Conservation (phyloP, 2,329 filamentous ascomycete genomes). For the Pseudogymnoascus sp. region DNA sequence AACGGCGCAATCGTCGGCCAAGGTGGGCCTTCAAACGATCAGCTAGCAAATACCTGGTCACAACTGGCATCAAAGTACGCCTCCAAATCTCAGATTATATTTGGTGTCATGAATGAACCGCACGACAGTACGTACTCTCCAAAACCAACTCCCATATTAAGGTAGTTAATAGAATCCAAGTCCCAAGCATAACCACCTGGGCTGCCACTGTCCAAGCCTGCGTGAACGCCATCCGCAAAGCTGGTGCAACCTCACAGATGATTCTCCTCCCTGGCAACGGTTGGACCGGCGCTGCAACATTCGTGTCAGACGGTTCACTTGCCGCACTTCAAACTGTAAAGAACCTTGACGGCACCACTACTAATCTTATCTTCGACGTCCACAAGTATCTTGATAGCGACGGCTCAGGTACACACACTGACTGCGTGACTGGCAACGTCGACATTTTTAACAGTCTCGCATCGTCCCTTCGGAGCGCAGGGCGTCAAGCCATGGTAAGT, state of each 20-base stretch:
- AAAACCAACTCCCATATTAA: slow-evolving; percentile 26
- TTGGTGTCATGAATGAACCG: slow-evolving; percentile 65
- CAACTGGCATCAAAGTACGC: slow-evolving; percentile 52
- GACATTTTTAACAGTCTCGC: slow-evolving; percentile 40
- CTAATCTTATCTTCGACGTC: slow-evolving; percentile 49
- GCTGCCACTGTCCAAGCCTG: slow-evolving; percentile 51
- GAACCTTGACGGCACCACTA: slow-evolving; percentile 50
- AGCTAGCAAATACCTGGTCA: slow-evolving; percentile 51
- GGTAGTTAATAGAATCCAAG: slow-evolving; percentile 24
- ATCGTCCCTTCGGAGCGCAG: slow-evolving; percentile 38
- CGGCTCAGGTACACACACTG: slow-evolving; percentile 43
- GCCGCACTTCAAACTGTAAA: slow-evolving; percentile 44
- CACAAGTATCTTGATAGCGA: slow-evolving; percentile 54
- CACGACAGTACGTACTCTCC: slow-evolving; percentile 35
- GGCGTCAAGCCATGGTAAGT: slow-evolving; percentile 41
- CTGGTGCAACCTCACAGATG: slow-evolving; percentile 54
- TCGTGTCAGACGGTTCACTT: slow-evolving; percentile 42
- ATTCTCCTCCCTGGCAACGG: slow-evolving; percentile 58
- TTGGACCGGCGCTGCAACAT: slow-evolving; percentile 43
- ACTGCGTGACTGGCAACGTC: slow-evolving; percentile 47
- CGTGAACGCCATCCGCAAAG: slow-evolving; percentile 56
- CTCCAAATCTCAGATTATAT: slow-evolving; percentile 44
- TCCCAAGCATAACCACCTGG: slow-evolving; percentile 47
- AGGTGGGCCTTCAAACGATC: slow-evolving; percentile 50
- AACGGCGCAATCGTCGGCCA: slow-evolving; percentile 57